phyloP scores from a whole-genome alignment of 345 rosid species.

The Ceriops decandra region DNA sequence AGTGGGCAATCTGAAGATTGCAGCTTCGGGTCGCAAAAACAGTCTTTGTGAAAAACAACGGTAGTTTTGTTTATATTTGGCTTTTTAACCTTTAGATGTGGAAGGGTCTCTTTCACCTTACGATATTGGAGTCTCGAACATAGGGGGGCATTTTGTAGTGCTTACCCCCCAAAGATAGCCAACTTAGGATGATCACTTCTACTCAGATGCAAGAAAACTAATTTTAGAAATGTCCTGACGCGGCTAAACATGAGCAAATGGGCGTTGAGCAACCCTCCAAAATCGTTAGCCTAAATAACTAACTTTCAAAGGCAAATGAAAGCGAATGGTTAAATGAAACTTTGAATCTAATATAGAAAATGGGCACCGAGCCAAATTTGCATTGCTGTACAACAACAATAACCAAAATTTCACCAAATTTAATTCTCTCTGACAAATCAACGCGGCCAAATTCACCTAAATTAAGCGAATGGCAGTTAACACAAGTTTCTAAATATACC shows the following conservation, averaged over 20 bases:
- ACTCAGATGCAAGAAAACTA: background rate
- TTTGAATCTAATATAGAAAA: constrained; percentile 8
- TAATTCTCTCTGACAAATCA: background rate
- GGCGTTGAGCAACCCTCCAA: background rate
- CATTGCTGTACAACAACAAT: constrained; percentile 7
- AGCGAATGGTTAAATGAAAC: background rate
- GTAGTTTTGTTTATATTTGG: too few relatives aligned
- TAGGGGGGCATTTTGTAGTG: too few relatives aligned
- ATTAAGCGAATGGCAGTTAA: constrained; percentile 1
- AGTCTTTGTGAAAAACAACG: too few relatives aligned
- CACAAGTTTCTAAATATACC: background rate
- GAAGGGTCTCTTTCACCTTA: too few relatives aligned
- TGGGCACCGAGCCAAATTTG: background rate
- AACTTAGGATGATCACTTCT: background rate
- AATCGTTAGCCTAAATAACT: constrained; percentile 13
- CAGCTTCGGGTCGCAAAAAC: too few relatives aligned
- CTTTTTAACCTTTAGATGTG: too few relatives aligned
- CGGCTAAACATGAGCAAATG: constrained; percentile 5
- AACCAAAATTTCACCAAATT: background rate
- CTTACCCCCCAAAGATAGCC: background rate
- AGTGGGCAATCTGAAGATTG: too few relatives aligned
- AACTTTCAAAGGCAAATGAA: constrained; percentile 9
- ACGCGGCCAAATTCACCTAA: background rate
- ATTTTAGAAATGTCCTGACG: background rate
- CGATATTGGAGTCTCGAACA: too few relatives aligned